These are phyloP conservation scores for Russula compacta DNA, from an alignment of 768 basidiomycete species.

Conservation along the genomic window DNA sequence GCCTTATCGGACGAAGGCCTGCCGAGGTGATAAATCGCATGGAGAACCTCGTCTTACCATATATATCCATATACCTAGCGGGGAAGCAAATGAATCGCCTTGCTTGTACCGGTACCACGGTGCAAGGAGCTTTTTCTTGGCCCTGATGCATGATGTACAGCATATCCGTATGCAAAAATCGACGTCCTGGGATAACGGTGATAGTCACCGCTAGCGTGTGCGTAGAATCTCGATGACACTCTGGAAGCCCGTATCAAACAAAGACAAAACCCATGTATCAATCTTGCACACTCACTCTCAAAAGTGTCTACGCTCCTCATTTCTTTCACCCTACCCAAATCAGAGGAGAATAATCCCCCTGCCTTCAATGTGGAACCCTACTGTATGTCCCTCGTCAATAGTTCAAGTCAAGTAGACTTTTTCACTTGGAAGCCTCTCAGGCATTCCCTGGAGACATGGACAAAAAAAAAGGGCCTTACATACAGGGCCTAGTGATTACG, in stretches of 20 bases:
- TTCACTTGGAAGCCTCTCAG: background rate
- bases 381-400: background rate
- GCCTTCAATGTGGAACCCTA: background rate
- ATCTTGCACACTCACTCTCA: background rate
- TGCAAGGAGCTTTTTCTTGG: background rate
- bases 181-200: background rate
- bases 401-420: background rate
- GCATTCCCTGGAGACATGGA: background rate
- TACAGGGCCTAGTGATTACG: background rate
- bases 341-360: background rate
- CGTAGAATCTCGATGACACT: background rate
- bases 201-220: background rate
- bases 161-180: background rate
- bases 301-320: background rate
- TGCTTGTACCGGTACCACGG: background rate
- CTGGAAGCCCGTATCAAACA: background rate
- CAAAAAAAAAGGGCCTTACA: background rate
- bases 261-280: background rate
- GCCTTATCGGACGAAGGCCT: background rate
- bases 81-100: no score
- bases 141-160: background rate
- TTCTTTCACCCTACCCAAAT: background rate
- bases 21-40: slow-evolving; percentile 2
- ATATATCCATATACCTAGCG: no score
- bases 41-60: background rate